Base-by-base conservation (phyloP, 2,329 filamentous ascomycete species). In the Ascochyta lentis region DNA sequence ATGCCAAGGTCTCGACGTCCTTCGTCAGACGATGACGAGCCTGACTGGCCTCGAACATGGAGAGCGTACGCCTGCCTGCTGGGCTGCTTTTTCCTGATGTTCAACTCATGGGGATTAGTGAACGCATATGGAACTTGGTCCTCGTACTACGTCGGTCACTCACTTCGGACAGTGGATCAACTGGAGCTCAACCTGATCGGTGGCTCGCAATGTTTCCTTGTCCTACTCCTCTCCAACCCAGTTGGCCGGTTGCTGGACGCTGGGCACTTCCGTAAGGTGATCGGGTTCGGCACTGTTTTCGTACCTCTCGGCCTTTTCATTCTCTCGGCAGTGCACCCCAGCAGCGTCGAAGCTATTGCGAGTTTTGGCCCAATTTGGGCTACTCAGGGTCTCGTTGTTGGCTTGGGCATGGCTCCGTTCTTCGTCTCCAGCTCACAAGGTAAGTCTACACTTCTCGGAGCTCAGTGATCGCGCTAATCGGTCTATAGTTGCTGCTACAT, bases 321-420 rank as follows among this genome's bases (percentile, higher is more conserved):
- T 41, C 73, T 82, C 19, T 78, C 75, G 49, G 62, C 78, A 29
- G 72, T 73, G 24, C 78, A 78, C 53, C 78, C 77, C 4, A 65
- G 66, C n/a, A 73, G 69, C 10, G 57, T 63, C 16, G 64, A 70
- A 43, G 68, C 68, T 4, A 46, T 75, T 22, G 78, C 73, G 39
- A 78, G 72, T 49, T 81, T 79, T 61, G 70, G 60, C 27, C 61
- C 76, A 6, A 79, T 81, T 23, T 80, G 79, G 78, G 65, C 78
- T 10, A 79, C 78, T 4, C 80, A 82, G 63, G 80, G 80, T 4
- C 63, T 83, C 35, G 65, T 81, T 34, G 74, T 75, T 24, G 79
- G 79, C 5, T 54, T 82, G 9, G 81, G 81, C 9, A 82, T 82
- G 80, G 75, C 79, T n/a, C 82, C 79, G 59, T 81, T 80, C 67